Base-by-base conservation (phyloP, 1,139 yeast species). In the Pichia sp. region DNA sequence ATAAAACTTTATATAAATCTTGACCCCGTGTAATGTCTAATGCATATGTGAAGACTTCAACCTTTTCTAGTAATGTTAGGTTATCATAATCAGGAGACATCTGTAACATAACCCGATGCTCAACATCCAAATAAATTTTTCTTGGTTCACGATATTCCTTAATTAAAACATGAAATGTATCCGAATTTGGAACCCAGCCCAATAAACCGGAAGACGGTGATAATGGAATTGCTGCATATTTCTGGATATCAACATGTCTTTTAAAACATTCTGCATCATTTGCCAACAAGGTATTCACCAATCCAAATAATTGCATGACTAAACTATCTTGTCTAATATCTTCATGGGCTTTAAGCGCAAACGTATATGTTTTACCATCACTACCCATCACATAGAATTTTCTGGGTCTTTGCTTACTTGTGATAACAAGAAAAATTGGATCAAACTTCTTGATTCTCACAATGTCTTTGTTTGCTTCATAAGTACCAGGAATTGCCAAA, bases 11-110 rank as follows among this genome's bases (percentile, higher is more conserved):
- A 67, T 92, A 92, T 57, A 94, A 72, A 68, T 94, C 99, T 66
- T 92, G 97, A 1, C 98, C 98, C 57, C 96, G 74, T 0, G 98
- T 92, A 60, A 90, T 92, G 64, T 92, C 97, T 59, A 94, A 70
- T 0, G 98, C 97, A 60, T 92, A 89, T 0, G 96, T 88, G 68
- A 94, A 94, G 0, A 92, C 97, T 66, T 94, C 99, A 40, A 94
- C 94, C 66, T 92, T 92, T 60, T 94, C 96, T 51, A 94, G 69
- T 37, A 90, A 72, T 0, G 97, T 88, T 62, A 92, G 71, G 53
- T 81, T 84, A 59, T 94, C 98, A 66, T 88, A 94, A 64, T 90
- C 97, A 1, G 97, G 97, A 0, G 97, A 96, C 97, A 92, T 90
- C 64, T 92, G 97, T 37, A 89, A 69, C 96, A 92, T 90, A 50